A percentile compares a stretch with the other conserved stretches of the same genome.
Conservation (phyloP, 23 red algal species). For the Gracilaria domingensis region DNA sequence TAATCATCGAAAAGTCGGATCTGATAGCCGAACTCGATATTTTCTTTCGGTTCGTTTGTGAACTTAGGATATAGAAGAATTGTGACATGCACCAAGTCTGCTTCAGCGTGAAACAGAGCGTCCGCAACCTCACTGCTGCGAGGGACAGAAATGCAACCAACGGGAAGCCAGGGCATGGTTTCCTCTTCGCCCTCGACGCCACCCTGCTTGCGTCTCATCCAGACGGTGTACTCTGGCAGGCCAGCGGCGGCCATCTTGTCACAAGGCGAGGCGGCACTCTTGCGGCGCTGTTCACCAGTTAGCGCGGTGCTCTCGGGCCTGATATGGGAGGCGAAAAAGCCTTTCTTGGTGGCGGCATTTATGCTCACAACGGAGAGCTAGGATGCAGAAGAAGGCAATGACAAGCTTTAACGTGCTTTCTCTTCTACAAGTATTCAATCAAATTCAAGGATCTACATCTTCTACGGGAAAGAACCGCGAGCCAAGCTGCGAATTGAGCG, state of each 20-base stretch:
- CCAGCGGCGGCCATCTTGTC: constrained; percentile 79
- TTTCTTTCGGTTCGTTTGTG: constrained; percentile 60
- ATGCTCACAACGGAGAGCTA: background rate
- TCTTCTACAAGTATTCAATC: too few species aligned
- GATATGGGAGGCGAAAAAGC: constrained; percentile 29
- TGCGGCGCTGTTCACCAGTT: constrained; percentile 39
- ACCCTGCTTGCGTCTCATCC: constrained; percentile 68
- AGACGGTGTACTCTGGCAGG: constrained; percentile 84
- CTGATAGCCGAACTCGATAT: constrained; percentile 79
- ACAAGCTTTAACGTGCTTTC: too few species aligned
- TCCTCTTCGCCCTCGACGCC: constrained; percentile 48
- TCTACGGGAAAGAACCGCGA: too few species aligned
- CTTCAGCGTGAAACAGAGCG: constrained; percentile 74
- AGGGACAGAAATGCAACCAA: constrained; percentile 73
- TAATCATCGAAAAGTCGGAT: constrained; percentile 79
- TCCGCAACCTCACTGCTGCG: constrained; percentile 64
- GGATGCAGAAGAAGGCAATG: too few species aligned
- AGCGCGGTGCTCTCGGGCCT: constrained; percentile 45
- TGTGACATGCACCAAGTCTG: constrained; percentile 72
- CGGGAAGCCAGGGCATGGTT: constrained; percentile 76
- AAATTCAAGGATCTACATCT: too few species aligned
- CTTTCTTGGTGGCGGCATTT: constrained; percentile 36
- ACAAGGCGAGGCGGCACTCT: constrained; percentile 64
- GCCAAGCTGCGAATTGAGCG: too few species aligned
- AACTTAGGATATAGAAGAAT: constrained; percentile 79